These are phyloP conservation scores for Monosporascus cannonballus DNA, from an alignment of 2,329 filamentous ascomycete genomes.

Conservation along the genomic window DNA sequence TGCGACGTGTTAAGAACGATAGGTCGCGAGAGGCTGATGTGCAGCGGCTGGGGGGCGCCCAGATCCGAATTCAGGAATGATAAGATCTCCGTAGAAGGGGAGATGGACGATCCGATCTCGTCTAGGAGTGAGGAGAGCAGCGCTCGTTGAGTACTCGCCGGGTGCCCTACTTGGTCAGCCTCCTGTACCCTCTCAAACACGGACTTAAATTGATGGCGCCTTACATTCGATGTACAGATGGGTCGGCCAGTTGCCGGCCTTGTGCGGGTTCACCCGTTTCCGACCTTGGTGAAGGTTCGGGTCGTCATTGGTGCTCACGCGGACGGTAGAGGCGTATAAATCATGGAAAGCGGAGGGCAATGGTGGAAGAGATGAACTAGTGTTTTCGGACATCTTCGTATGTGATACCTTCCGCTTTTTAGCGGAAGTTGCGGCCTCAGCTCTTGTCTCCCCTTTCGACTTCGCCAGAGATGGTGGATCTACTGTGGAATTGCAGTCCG, in stretches of 20 bases:
- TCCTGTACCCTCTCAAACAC: background rate
- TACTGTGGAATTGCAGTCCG: background rate
- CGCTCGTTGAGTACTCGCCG: slow-evolving; percentile 33
- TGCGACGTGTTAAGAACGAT: slow-evolving; percentile 67
- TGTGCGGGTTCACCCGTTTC: slow-evolving; percentile 74
- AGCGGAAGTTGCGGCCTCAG: slow-evolving; percentile 1
- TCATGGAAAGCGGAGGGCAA: slow-evolving; percentile 79
- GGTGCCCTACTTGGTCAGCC: slow-evolving; percentile 18
- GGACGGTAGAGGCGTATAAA: slow-evolving; percentile 77
- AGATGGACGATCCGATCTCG: slow-evolving; percentile 27
- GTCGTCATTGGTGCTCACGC: slow-evolving; percentile 73
- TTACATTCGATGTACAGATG: slow-evolving; percentile 92
- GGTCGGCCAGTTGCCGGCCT: slow-evolving; percentile 85
- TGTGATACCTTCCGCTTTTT: slow-evolving; percentile 22
- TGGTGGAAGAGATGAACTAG: slow-evolving; percentile 51
- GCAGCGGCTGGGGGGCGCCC: slow-evolving; percentile 70
- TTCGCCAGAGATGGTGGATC: background rate
- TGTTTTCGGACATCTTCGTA: background rate
- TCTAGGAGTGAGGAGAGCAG: slow-evolving; percentile 39
- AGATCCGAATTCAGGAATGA: slow-evolving; percentile 73
- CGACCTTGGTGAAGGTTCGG: slow-evolving; percentile 80
- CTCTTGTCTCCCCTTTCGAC: background rate
- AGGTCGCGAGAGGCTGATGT: slow-evolving; percentile 84
- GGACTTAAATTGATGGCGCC: slow-evolving; percentile 23
- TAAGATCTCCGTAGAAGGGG: slow-evolving; percentile 34